Evolutionary conservation across 108 stramenopile species (phyloP).

Genomic region (Nitzschia putrida): DNA sequence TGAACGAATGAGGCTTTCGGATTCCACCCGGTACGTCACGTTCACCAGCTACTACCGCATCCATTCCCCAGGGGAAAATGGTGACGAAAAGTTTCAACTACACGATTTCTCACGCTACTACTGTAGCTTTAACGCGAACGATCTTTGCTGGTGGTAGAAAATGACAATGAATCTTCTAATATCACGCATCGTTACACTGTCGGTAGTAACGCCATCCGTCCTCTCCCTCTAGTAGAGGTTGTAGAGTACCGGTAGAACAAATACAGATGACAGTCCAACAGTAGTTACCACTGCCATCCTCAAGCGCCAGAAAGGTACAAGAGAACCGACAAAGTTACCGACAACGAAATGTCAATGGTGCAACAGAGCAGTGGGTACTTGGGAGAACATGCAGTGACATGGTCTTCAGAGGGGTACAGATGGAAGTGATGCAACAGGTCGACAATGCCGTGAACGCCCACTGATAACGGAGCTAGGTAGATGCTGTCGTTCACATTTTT

Average conservation of each 20-base stretch:
- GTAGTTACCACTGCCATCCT: background rate
- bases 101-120: background rate
- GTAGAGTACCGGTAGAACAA: no score
- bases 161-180: no score
- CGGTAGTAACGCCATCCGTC: no score
- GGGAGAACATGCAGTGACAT: background rate
- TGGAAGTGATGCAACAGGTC: background rate
- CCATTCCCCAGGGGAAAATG: no score
- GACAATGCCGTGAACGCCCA: background rate
- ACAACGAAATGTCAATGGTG: background rate
- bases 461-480: background rate
- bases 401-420: constrained; percentile 2
- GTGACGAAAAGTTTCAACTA: background rate
- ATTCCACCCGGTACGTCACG: constrained; percentile 24
- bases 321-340: background rate
- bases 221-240: no score
- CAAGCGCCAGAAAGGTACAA: background rate
- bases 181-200: no score
- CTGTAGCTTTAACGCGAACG: no score
- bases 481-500: background rate
- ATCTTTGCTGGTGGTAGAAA: no score
- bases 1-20: constrained; percentile 14
- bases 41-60: background rate
- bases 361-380: background rate
- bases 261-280: no score